These are phyloP conservation scores for Taxillus chinensis DNA, from an alignment of 164 flowering plant genomes.

Conservation along the genomic window DNA sequence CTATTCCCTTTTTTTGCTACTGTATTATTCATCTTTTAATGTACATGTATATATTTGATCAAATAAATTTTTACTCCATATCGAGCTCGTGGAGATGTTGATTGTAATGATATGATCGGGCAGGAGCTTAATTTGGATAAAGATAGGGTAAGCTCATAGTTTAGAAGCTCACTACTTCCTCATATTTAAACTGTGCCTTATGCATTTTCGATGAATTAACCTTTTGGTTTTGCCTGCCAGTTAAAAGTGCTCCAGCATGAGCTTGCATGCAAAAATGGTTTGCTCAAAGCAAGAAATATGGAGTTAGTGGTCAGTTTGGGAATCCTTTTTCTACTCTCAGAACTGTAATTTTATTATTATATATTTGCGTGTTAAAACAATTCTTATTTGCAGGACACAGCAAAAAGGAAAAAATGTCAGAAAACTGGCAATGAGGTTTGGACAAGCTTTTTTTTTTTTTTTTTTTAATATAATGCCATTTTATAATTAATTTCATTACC, in stretches of 20 bases:
- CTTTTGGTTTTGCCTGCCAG: conserved; percentile 9
- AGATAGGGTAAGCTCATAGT: too few relatives aligned
- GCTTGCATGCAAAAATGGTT: conserved; percentile 24
- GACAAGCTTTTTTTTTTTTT: neutral
- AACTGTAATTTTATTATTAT: neutral
- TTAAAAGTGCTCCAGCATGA: conserved; percentile 21
- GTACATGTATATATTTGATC: too few relatives aligned
- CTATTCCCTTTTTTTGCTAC: too few relatives aligned
- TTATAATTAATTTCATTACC: neutral
- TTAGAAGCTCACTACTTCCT: neutral
- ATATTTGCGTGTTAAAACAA: neutral
- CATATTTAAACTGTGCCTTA: neutral
- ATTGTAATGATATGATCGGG: too few relatives aligned
- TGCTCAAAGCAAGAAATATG: conserved; percentile 13
- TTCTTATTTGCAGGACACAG: conserved; percentile 11
- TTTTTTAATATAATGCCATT: neutral
- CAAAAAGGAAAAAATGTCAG: neutral
- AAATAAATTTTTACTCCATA: too few relatives aligned
- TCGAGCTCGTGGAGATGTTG: too few relatives aligned
- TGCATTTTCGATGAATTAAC: neutral
- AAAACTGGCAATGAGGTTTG: conserved; percentile 12
- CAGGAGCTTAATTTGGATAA: too few relatives aligned
- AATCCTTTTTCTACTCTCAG: neutral
- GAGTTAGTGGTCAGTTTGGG: conserved; percentile 12
- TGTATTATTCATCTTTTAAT: too few relatives aligned